phyloP scores from a whole-genome alignment of 2,329 filamentous ascomycete genomes.

The Rachicladosporium sp. region DNA sequence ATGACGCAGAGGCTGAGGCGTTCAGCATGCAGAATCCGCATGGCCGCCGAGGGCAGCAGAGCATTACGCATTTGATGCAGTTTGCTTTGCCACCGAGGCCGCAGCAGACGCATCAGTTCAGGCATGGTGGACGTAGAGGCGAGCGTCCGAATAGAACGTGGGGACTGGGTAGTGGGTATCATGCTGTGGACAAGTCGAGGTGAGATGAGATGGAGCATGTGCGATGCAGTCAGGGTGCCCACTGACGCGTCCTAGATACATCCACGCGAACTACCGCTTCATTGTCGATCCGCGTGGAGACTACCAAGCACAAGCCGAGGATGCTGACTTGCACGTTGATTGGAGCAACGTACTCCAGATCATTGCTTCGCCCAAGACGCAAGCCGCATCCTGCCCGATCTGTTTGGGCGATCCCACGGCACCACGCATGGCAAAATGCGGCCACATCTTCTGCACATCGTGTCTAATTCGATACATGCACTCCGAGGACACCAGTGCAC shows the following conservation, averaged over 20 bases:
- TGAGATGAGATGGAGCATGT: slow-evolving; percentile 26
- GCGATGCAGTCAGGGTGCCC: not conserved
- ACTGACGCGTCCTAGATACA: slow-evolving; percentile 43
- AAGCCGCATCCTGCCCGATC: slow-evolving; percentile 82
- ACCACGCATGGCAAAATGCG: slow-evolving; percentile 91
- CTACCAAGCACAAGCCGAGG: slow-evolving; percentile 68
- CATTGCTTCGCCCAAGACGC: slow-evolving; percentile 78
- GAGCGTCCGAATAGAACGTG: slow-evolving; percentile 61
- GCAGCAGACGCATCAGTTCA: slow-evolving; percentile 32
- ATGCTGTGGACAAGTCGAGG: slow-evolving; percentile 80
- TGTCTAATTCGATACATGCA: slow-evolving; percentile 96
- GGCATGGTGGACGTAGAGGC: slow-evolving; percentile 30
- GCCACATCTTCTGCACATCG: slow-evolving; percentile 90
- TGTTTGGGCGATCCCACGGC: slow-evolving; percentile 91
- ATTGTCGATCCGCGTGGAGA: slow-evolving; percentile 73
- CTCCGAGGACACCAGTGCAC: slow-evolving; percentile 57
- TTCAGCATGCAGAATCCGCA: slow-evolving; percentile 26
- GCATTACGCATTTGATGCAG: slow-evolving; percentile 92
- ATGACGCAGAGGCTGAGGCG: slow-evolving; percentile 71
- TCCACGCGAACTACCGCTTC: slow-evolving; percentile 96
- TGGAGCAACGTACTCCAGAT: slow-evolving; percentile 89
- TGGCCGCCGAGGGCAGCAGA: slow-evolving; percentile 78
- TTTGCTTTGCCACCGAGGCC: slow-evolving; percentile 70
- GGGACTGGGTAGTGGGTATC: slow-evolving; percentile 79
- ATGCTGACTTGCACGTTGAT: slow-evolving; percentile 80